These are phyloP conservation scores for Septoria petroselini DNA, from an alignment of 2,329 filamentous ascomycete genomes.

Conservation along the genomic window DNA sequence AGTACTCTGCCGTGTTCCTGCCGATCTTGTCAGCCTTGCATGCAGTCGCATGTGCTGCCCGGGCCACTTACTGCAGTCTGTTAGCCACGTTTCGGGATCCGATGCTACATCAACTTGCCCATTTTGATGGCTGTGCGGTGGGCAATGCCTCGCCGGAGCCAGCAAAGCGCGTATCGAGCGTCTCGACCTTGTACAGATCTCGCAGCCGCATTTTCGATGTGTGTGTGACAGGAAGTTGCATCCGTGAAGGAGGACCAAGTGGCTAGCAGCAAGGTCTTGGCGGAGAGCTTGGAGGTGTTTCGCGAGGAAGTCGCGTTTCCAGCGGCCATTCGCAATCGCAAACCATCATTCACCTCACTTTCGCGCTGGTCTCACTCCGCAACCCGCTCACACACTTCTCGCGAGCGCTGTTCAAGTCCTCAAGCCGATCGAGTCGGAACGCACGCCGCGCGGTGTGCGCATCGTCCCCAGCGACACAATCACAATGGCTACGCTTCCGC, in stretches of 20 bases:
- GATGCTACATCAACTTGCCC: slow-evolving; percentile 39
- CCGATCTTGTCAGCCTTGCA: slow-evolving; percentile 1
- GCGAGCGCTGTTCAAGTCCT: not conserved
- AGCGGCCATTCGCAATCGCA: not conserved
- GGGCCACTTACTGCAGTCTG: slow-evolving; percentile 5
- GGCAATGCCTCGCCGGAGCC: slow-evolving; percentile 49
- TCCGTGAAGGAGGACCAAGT: not conserved
- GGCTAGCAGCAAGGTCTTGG: not conserved
- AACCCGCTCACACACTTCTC: slow-evolving; percentile 6
- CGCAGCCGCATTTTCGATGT: slow-evolving; percentile 17
- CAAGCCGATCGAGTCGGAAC: not conserved
- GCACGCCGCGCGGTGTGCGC: slow-evolving; percentile 2
- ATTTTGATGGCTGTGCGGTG: slow-evolving; percentile 63
- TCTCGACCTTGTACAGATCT: slow-evolving; percentile 61
- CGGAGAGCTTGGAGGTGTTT: not conserved
- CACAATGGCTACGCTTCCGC: slow-evolving; percentile 30
- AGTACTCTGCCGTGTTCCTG: slow-evolving; percentile 76
- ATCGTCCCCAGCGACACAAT: not conserved
- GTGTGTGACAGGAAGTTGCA: slow-evolving; percentile 1
- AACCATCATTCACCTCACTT: not conserved
- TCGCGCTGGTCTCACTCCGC: not conserved
- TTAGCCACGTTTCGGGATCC: slow-evolving; percentile 7
- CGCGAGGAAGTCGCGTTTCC: not conserved
- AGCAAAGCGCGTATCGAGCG: slow-evolving; percentile 69
- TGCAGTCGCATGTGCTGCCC: not conserved